Evolutionary conservation across 83 land plant species (phyloP), one percentile per base, ranked within the genome.

Genomic region (Picea abies): DNA sequence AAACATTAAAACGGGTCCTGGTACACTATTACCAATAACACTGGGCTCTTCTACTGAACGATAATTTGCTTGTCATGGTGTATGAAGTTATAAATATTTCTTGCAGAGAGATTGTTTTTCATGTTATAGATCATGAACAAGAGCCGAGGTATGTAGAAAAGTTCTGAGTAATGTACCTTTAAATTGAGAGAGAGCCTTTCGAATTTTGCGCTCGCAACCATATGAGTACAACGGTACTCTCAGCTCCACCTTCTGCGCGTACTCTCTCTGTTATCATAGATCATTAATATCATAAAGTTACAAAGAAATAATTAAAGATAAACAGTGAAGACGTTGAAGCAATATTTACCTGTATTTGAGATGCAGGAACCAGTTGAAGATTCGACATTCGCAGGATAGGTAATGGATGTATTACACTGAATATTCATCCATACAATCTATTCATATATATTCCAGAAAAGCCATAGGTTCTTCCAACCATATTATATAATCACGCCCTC

Each of bases 221-320:
- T 85, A 83, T 15, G 91, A 87, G 32, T 86, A 89, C 60, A 86
- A 78, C n/a, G 91, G 91, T 60, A 87, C 89, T 84, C 75, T 90
- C 91, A 90, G 85, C 82, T 90, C 91, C 80, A 87, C 89, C 67
- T 81, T 81, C 77, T 90, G 91, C 19, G 85, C 44, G 61, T 84
- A 88, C 75, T 82, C 86, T 5, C 71, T 82, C 78, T 86, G 56
- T 52, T 52, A 11, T 5, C 0, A 20, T 4, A 20, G 7, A 20
- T 19, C 23, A 63, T 19, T 63, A 63, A 2, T 15, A 61, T 19
- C 3, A 61, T 63, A 20, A 5, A 12, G 56, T 49, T 19, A 62
- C 22, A 4, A 5, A 16, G 22, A 4, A 20, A 63, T 19, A 20
- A 15, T 7, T 14, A 15, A 63, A 63, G 0, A 4, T 63, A 17